Conservation (phyloP, 305 asterid species). For the Fraxinus velutina region DNA sequence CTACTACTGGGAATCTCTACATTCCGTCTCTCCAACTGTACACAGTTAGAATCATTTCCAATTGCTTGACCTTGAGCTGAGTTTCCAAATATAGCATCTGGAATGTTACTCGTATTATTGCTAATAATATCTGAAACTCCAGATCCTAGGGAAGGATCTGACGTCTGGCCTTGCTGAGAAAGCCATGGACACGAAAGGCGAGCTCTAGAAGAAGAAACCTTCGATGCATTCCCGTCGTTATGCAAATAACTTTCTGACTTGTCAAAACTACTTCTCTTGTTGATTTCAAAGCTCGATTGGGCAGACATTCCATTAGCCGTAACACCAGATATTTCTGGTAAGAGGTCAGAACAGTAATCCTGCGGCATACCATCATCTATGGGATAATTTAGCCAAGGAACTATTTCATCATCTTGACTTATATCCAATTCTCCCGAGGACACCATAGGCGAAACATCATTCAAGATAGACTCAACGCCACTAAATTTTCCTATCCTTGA, state of each 20-base stretch:
- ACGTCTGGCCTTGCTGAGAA: conserved; percentile 40
- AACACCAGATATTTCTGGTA: conserved; percentile 65
- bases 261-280: conserved; percentile 37
- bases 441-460: conserved; percentile 48
- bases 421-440: conserved; percentile 50
- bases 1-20: conserved; percentile 27
- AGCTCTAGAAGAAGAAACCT: conserved; percentile 40
- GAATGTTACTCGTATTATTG: conserved; percentile 32
- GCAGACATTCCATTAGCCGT: conserved; percentile 45
- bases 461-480: conserved; percentile 36
- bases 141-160: conserved; percentile 39
- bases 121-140: conserved; percentile 41
- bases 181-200: conserved; percentile 37
- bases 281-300: conserved; percentile 39
- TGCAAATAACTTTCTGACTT: conserved; percentile 29
- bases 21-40: conserved; percentile 32
- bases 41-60: conserved; percentile 24
- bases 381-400: conserved; percentile 65
- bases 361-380: conserved; percentile 43
- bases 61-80: conserved; percentile 38
- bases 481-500: conserved; percentile 50
- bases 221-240: conserved; percentile 29
- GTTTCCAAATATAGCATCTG: conserved; percentile 29
- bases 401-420: conserved; percentile 61
- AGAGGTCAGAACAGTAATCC: conserved; percentile 48